Base-by-base conservation (phyloP, 257 asterid genomes). In the Phtheirospermum japonicum region DNA sequence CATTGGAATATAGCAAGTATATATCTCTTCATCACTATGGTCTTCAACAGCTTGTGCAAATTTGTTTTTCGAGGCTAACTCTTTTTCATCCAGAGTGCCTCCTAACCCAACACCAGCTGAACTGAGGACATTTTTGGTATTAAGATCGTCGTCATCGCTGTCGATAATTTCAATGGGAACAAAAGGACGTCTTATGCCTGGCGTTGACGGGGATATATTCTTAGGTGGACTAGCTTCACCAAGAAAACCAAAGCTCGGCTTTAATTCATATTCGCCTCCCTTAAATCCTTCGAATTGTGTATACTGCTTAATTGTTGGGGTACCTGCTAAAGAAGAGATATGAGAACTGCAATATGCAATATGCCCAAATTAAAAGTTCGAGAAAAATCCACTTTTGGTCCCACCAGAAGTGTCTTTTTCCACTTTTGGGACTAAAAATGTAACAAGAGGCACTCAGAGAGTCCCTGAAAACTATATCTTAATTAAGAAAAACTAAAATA, bases 181-280 rank as follows among this genome's bases (percentile, higher is more conserved):
- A 61, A 45, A 46, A 42, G 73, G 64, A 45, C 74, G 74, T 23
- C 61, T 49, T 10, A 65, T 66, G 34, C 75, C 71, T 4, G 86
- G 82, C 64, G 85, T 76, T 16, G 72, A 55, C 16, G 85, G 87
- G 69, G 77, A 63, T 32, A 73, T 67, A 64, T 66, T 77, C 69
- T 75, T 75, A 36, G 12, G 59, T 12, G 59, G 64, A 16, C 68
- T 65, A 45, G 30, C 68, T 66, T 59, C 76, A 18, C 49, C 67
- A 50, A 51, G 52, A 76, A 79, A 81, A 63, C 54, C 49, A 57
- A 83, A 64, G 39, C 68, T 58, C 34, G 79, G 14, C 19, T 66
- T 68, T 14, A 42, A 56, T 42, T 33, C 76, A 67, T 20, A 1
- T 34, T 10, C 34, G 28, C 48, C 67, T 32, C 70, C 53, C 31